Evolutionary conservation across 441 rosid species (phyloP).

Genomic region (Aleurites moluccanus): DNA sequence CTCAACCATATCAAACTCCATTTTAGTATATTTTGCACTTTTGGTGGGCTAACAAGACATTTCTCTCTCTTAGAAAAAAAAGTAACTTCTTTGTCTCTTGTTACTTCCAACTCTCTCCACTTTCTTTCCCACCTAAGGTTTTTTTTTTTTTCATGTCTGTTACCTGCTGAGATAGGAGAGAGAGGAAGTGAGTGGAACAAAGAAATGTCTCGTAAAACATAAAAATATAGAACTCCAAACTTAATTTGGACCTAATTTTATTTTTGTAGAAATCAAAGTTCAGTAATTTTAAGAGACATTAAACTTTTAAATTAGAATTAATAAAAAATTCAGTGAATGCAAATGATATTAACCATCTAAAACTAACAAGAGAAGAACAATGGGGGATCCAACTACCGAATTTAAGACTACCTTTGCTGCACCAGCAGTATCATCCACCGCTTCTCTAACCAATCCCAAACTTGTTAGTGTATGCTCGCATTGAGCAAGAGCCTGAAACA

Average conservation of each 20-base stretch:
- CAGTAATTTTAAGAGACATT: neutral
- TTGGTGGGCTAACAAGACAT: no score
- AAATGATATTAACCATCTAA: neutral
- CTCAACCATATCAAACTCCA: no score
- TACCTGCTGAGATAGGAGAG: neutral
- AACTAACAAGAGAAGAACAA: conserved; percentile 3
- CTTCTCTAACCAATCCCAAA: conserved; percentile 85
- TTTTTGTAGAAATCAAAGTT: neutral
- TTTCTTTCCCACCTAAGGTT: neutral
- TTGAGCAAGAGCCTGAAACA: conserved; percentile 90
- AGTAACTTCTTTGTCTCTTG: neutral
- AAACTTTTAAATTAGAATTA: neutral
- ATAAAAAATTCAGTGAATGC: neutral
- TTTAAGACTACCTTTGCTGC: conserved; percentile 75
- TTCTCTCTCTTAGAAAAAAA: no score
- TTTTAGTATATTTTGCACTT: no score
- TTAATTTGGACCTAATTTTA: neutral
- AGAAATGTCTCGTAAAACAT: neutral
- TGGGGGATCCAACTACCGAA: conserved; percentile 5
- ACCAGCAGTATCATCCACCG: conserved; percentile 96
- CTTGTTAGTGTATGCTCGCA: conserved; percentile 87
- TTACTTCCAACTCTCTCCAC: neutral
- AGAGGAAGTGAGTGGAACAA: neutral
- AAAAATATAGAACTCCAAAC: neutral
- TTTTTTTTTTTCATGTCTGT: neutral